Percentiles rank a stretch among this genome's conserved stretches.
phyloP scores from a whole-genome alignment of 768 basidiomycete genomes.

The Udeniomyces megalosporus region DNA sequence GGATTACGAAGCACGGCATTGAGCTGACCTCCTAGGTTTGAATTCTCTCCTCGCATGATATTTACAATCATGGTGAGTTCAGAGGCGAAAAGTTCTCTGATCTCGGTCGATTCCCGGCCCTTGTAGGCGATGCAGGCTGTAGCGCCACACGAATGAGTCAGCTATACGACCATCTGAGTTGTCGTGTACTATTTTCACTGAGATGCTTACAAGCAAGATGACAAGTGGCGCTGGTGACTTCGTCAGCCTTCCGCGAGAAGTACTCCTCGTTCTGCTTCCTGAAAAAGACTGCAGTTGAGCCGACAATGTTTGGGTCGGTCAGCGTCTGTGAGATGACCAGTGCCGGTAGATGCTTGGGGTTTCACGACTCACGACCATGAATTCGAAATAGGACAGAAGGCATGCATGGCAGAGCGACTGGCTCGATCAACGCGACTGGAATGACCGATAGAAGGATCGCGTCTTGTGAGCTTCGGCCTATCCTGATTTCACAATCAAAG shows the following conservation, averaged over 20 bases:
- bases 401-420: not conserved
- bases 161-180: not conserved
- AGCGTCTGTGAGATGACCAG: too few relatives aligned
- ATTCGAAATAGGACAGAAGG: conserved; percentile 17
- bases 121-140: conserved; percentile 3
- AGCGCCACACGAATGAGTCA: too few relatives aligned
- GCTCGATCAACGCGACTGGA: conserved; percentile 21
- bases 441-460: conserved; percentile 22
- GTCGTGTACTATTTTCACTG: too few relatives aligned
- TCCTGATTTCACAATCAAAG: too few relatives aligned
- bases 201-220: conserved; percentile 9
- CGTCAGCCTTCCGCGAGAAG: conserved; percentile 14
- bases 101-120: not conserved
- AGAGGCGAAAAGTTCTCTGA: not conserved
- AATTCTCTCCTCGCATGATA: not conserved
- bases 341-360: not conserved
- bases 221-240: conserved; percentile 13
- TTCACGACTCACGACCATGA: conserved; percentile 16
- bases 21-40: not conserved
- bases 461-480: conserved; percentile 10
- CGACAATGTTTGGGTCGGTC: too few relatives aligned
- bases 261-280: conserved; percentile 13
- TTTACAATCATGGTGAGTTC: not conserved
- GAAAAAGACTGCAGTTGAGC: conserved; percentile 12
- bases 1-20: too few relatives aligned